phyloP scores from a whole-genome alignment of 305 asterid genomes.

The Ilex paraguariensis region DNA sequence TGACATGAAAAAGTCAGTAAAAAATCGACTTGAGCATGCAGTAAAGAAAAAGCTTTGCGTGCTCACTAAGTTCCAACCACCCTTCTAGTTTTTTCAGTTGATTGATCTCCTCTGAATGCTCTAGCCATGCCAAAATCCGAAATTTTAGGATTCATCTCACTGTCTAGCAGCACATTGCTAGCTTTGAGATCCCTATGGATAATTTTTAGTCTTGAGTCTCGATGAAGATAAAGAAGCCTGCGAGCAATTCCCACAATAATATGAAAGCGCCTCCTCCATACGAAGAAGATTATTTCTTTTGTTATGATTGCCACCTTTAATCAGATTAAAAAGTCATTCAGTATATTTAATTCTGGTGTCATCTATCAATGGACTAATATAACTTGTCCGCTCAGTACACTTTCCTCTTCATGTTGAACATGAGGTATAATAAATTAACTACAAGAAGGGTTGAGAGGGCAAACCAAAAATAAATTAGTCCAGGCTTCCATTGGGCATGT shows the following conservation, averaged over 20 bases:
- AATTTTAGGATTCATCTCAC: constrained; percentile 36
- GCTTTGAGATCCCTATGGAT: constrained; percentile 50
- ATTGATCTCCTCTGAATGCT: constrained; percentile 24
- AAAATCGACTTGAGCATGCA: no score
- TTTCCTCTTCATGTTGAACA: no score
- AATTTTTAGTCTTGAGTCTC: constrained; percentile 3
- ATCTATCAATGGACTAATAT: no score
- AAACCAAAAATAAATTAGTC: not conserved
- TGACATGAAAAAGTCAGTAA: no score
- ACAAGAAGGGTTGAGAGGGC: not conserved
- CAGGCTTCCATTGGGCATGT: not conserved
- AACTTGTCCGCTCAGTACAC: not conserved
- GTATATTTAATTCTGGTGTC: no score
- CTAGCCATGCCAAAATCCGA: constrained; percentile 50
- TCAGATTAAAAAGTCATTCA: no score
- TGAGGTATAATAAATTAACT: no score
- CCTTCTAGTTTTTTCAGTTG: constrained; percentile 22
- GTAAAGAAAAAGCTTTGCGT: not conserved
- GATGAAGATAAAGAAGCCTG: constrained; percentile 41
- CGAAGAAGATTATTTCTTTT: not conserved
- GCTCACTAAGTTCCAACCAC: constrained; percentile 22
- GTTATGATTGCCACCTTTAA: no score
- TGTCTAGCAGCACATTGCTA: constrained; percentile 33
- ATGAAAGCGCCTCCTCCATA: constrained; percentile 24
- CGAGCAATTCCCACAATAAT: constrained; percentile 31